A percentile compares a stretch with the other conserved stretches of the same genome.
Conservation (phyloP, 1,139 yeast genomes). For the Pichia sp. region DNA sequence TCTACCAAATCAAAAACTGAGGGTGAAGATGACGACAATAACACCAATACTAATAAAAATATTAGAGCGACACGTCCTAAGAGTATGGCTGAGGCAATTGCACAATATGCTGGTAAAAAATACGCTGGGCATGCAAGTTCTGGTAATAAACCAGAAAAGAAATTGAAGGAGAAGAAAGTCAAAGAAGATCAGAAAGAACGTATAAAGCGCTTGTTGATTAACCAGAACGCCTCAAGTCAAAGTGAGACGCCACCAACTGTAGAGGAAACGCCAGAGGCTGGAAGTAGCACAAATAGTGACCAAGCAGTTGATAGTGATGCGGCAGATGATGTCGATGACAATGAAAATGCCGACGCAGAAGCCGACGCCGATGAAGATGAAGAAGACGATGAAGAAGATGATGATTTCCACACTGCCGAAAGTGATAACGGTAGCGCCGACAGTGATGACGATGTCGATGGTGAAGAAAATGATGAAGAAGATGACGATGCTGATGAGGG, state of each 20-base stretch:
- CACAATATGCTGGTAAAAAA: slow-evolving; percentile 49
- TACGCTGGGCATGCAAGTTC: slow-evolving; percentile 36
- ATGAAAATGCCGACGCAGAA: slow-evolving; percentile 17
- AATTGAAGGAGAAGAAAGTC: slow-evolving; percentile 3
- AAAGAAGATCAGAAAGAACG: slow-evolving; percentile 9
- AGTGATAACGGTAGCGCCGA: neutral
- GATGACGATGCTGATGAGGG: slow-evolving; percentile 12
- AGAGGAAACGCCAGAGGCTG: neutral
- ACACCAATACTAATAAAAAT: neutral
- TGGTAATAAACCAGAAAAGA: slow-evolving; percentile 12
- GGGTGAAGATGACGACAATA: neutral
- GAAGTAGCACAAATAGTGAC: slow-evolving; percentile 5
- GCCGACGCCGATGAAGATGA: slow-evolving; percentile 14
- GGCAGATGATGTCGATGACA: slow-evolving; percentile 13
- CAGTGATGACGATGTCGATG: slow-evolving; percentile 2
- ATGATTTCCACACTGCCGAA: slow-evolving; percentile 2
- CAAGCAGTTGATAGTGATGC: slow-evolving; percentile 13
- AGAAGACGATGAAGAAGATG: slow-evolving; percentile 15
- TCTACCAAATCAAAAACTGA: slow-evolving; percentile 8
- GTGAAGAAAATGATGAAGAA: slow-evolving; percentile 18
- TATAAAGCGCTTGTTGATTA: slow-evolving; percentile 8
- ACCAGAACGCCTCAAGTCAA: slow-evolving; percentile 1
- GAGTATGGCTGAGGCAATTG: slow-evolving; percentile 57
- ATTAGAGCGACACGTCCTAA: slow-evolving; percentile 31
- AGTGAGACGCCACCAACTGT: neutral